Evolutionary conservation across 306 rosid genomes (phyloP).

Genomic region (Canavalia gladiata): DNA sequence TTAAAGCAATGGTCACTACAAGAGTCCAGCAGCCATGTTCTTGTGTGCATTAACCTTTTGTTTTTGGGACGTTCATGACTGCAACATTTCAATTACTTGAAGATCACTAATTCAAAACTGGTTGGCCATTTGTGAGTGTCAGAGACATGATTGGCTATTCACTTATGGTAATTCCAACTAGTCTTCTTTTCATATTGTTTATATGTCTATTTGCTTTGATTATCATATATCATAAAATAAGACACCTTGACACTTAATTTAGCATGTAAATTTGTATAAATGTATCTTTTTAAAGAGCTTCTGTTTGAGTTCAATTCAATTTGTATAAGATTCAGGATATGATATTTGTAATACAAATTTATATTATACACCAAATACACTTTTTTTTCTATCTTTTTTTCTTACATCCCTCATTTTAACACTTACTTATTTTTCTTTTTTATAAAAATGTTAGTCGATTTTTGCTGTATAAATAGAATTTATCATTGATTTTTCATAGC

Average conservation of each 20-base stretch:
- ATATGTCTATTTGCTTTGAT: not conserved
- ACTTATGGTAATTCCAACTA: slow-evolving; percentile 59
- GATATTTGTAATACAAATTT: too few species aligned
- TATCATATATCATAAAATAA: not conserved
- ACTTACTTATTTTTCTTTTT: too few species aligned
- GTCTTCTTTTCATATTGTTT: not conserved
- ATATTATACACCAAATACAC: too few species aligned
- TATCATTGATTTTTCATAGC: not conserved
- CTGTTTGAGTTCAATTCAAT: not conserved
- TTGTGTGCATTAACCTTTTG: slow-evolving; percentile 69
- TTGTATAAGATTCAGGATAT: not conserved
- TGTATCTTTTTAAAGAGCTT: not conserved
- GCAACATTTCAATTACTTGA: slow-evolving; percentile 53
- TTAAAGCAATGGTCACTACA: too few species aligned
- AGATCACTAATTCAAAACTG: slow-evolving; percentile 55
- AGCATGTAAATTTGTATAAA: not conserved
- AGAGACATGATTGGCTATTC: slow-evolving; percentile 62
- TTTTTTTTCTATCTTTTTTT: too few species aligned
- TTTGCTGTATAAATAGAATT: too few species aligned
- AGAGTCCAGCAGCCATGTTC: slow-evolving; percentile 74
- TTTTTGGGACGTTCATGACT: slow-evolving; percentile 64
- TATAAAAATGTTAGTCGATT: too few species aligned
- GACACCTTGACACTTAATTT: not conserved
- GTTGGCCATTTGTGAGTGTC: slow-evolving; percentile 58
- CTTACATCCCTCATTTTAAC: too few species aligned